These are phyloP conservation scores for Mortierella sp. DNA, from an alignment of 371 early-diverging fungal species.

Conservation along the genomic window DNA sequence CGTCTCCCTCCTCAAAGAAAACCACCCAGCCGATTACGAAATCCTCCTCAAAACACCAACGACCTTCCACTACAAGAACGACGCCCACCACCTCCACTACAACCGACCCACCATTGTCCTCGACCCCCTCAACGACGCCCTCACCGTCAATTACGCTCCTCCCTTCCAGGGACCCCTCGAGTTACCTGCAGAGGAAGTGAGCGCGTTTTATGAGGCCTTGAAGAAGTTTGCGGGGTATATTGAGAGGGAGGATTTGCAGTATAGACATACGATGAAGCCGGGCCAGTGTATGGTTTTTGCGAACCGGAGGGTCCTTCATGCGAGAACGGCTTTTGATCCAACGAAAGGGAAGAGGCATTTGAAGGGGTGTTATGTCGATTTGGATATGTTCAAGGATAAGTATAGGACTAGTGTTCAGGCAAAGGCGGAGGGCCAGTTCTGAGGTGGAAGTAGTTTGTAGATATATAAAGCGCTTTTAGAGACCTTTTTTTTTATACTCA, in stretches of 20 bases:
- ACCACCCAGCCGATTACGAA: slow-evolving; percentile 74
- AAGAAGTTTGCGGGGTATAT: slow-evolving; percentile 75
- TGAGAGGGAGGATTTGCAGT: slow-evolving; percentile 70
- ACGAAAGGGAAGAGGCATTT: slow-evolving; percentile 81
- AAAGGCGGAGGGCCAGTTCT: slow-evolving; percentile 32
- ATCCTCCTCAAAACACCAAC: slow-evolving; percentile 73
- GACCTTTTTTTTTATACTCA: too few relatives aligned
- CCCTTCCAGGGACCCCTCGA: slow-evolving; percentile 93
- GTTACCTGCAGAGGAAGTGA: slow-evolving; percentile 61
- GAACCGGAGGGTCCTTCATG: slow-evolving; percentile 90
- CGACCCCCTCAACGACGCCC: slow-evolving; percentile 60
- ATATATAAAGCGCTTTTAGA: background rate
- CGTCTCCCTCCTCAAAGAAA: slow-evolving; percentile 68
- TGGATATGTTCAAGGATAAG: slow-evolving; percentile 86
- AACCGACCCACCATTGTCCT: slow-evolving; percentile 81
- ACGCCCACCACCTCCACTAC: slow-evolving; percentile 80
- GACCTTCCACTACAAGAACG: slow-evolving; percentile 88
- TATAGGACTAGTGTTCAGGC: slow-evolving; percentile 45
- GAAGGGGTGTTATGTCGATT: slow-evolving; percentile 85
- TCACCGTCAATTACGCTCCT: slow-evolving; percentile 84
- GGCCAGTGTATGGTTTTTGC: slow-evolving; percentile 87
- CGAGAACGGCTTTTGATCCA: slow-evolving; percentile 83
- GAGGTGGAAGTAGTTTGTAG: background rate
- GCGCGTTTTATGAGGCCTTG: slow-evolving; percentile 81
- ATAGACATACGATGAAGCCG: slow-evolving; percentile 74